These are phyloP conservation scores for Gautieria morchelliformis DNA, from an alignment of 768 basidiomycete genomes.

Conservation along the genomic window DNA sequence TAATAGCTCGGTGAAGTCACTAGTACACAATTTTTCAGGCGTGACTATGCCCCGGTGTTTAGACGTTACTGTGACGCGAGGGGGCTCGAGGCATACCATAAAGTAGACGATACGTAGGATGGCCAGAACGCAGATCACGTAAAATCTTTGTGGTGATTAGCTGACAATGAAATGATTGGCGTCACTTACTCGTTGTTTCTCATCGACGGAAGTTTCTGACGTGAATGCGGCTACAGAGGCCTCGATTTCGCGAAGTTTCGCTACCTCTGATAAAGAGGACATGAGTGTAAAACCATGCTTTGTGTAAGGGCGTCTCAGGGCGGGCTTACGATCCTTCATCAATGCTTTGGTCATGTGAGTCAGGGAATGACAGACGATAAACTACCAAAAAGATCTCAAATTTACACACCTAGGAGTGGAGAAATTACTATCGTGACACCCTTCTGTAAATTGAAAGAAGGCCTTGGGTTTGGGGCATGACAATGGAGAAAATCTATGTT, in stretches of 20 bases:
- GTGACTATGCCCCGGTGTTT: constrained; percentile 39
- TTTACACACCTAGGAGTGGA: constrained; percentile 54
- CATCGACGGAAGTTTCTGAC: constrained; percentile 48
- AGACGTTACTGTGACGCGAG: neutral
- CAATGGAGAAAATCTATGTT: neutral
- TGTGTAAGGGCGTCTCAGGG: neutral
- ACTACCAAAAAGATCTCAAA: neutral
- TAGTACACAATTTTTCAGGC: constrained; percentile 58
- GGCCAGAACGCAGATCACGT: constrained; percentile 48
- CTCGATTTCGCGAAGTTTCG: constrained; percentile 42
- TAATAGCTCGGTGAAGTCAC: constrained; percentile 45
- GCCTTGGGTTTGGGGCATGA: neutral
- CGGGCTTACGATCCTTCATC: constrained; percentile 66
- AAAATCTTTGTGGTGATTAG: constrained; percentile 36
- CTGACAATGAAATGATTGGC: neutral
- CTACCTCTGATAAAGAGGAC: constrained; percentile 41
- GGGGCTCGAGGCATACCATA: constrained; percentile 45
- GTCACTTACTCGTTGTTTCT: constrained; percentile 42
- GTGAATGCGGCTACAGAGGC: constrained; percentile 53
- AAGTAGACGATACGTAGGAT: constrained; percentile 50
- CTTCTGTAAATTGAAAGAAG: constrained; percentile 25
- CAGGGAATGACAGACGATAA: neutral
- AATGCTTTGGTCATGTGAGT: constrained; percentile 37
- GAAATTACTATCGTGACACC: constrained; percentile 72
- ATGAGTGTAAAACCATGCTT: neutral